Conservation (phyloP, 2,329 filamentous ascomycete species). For the Alternaria tenuissima region DNA sequence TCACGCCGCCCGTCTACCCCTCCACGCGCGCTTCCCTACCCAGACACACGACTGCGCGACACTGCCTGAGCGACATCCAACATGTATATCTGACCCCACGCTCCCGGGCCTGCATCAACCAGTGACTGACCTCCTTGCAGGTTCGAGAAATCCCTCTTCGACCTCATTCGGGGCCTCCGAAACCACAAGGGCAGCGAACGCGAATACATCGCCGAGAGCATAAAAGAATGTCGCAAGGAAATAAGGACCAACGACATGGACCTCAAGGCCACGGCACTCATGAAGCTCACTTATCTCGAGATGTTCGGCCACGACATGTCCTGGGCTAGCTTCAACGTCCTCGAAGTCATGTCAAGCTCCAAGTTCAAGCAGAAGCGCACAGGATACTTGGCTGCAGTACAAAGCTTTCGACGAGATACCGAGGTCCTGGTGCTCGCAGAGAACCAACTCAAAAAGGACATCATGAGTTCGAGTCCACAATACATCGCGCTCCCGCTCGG, state of each 20-base stretch:
- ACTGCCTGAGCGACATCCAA: conserved; percentile 26
- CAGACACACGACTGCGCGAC: conserved; percentile 28
- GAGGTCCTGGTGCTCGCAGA: conserved; percentile 98
- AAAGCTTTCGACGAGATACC: conserved; percentile 94
- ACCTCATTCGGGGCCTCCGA: conserved; percentile 95
- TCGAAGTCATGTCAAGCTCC: conserved; percentile 97
- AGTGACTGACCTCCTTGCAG: conserved; percentile 57
- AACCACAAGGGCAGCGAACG: conserved; percentile 95
- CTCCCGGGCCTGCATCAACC: no score
- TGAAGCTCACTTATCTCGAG: conserved; percentile 97
- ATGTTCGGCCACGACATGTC: conserved; percentile 99
- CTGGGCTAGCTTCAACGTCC: conserved; percentile 97
- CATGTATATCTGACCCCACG: conserved; percentile 29
- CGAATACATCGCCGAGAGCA: conserved; percentile 90
- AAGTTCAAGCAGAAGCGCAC: conserved; percentile 97
- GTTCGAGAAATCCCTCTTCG: conserved; percentile 99
- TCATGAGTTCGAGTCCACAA: conserved; percentile 74
- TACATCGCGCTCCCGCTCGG: conserved; percentile 86
- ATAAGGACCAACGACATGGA: conserved; percentile 96
- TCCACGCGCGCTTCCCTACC: conserved; percentile 30
- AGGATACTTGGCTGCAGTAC: conserved; percentile 92
- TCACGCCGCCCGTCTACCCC: conserved; percentile 38
- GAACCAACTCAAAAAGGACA: conserved; percentile 94
- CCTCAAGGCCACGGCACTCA: conserved; percentile 91
- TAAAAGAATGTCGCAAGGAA: conserved; percentile 95